Evolutionary conservation across 768 basidiomycete species (phyloP), one percentile per base, ranked within the genome.

Genomic region (Pulveroboletus ravenelii): DNA sequence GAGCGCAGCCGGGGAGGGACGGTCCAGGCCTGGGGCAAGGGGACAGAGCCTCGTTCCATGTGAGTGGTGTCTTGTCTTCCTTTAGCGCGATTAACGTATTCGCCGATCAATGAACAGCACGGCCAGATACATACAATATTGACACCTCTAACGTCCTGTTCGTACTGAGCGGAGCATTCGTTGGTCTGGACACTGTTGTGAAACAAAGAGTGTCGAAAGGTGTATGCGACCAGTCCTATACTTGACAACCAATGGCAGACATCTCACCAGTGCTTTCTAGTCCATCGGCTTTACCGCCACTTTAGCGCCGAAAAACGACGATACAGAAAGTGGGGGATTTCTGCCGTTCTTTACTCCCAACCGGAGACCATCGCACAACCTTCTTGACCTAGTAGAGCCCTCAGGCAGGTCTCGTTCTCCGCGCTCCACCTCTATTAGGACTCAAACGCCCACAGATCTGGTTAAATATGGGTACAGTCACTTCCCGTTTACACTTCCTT

Each of bases 61-160:
- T 66, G 44, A 48, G 60, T 54, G 36, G 15, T 45, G 29, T 41
- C 23, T 45, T 35, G 8, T 29, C 39, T 23, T 37, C 14, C 14
- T 23, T 42, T 5, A 6, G n/a, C 9, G 40, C 2, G 23, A 41
- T n/a, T 31, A 10, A 40, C 25, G 3, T 29, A 3, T 41, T 45
- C 18, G 29, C 40, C 43, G 32, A 27, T 32, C n/a, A 2, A 5
- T 45, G 23, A 30, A 71, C 27, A 87, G 78, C 76, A 54, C 74
- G 79, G 61, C 75, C 83, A 1, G 90, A 92, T 40, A 71, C 76
- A 12, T 87, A 82, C 58, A 80, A 83, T 46, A 84, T 93, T 34
- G 88, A 93, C 66, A 95, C 93, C 0, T 82, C 87, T 8, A 93
- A 97, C 59, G 81, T 97, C 23, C 72, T 98, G n/a, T 98, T 98